Evolutionary conservation across 768 basidiomycete species (phyloP).

Genomic region (Vishniacozyma victoriae): DNA sequence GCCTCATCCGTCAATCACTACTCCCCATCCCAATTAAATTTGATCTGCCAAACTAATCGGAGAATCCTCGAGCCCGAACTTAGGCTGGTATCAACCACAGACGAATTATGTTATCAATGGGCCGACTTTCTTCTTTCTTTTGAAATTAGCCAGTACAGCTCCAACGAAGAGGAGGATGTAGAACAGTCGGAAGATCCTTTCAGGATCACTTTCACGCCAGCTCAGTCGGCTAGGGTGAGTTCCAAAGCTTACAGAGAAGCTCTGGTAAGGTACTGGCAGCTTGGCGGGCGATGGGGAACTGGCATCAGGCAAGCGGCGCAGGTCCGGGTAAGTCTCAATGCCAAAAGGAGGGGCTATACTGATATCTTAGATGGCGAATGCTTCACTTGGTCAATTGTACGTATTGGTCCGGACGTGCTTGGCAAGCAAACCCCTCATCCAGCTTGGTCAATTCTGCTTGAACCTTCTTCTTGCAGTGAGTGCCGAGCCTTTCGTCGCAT

Average conservation of each 20-base stretch:
- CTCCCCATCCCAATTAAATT: slow-evolving; percentile 1
- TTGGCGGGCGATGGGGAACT: slow-evolving; percentile 7
- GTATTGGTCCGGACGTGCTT: slow-evolving; percentile 10
- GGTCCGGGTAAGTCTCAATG: slow-evolving; percentile 5
- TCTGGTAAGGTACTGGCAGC: too few species aligned
- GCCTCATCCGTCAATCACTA: not conserved
- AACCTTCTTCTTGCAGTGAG: slow-evolving; percentile 12
- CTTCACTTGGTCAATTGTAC: slow-evolving; percentile 1
- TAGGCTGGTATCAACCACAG: slow-evolving; percentile 1
- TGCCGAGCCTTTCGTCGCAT: too few species aligned
- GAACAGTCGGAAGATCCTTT: slow-evolving; percentile 15
- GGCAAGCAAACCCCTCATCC: not conserved
- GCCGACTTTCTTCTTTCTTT: slow-evolving; percentile 8
- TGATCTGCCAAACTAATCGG: too few species aligned
- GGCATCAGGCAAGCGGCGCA: slow-evolving; percentile 6
- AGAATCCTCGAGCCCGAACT: too few species aligned
- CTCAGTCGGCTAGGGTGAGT: too few species aligned
- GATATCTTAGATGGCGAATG: slow-evolving; percentile 2
- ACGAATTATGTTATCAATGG: not conserved
- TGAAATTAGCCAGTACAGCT: too few species aligned
- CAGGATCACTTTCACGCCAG: slow-evolving; percentile 9
- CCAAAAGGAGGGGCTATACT: not conserved
- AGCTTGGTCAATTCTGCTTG: slow-evolving; percentile 4
- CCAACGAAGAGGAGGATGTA: too few species aligned
- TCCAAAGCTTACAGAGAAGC: too few species aligned